A percentile compares a stretch with the other conserved stretches of the same genome.
Conservation (phyloP, 306 rosid genomes). For the Vigna hirtella region DNA sequence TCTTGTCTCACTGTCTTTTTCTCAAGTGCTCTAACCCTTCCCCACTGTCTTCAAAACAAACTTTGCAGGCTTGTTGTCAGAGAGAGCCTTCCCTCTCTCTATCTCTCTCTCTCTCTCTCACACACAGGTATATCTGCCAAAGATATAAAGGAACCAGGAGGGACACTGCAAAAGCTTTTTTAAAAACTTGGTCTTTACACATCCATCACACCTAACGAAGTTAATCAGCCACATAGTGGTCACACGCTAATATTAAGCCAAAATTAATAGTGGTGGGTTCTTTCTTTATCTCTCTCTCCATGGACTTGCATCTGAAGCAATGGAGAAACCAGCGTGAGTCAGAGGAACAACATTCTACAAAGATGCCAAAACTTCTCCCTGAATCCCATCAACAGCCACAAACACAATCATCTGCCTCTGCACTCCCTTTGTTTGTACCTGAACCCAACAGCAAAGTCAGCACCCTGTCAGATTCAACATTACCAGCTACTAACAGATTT, state of each 20-base stretch:
- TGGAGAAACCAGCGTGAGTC: conserved; percentile 92
- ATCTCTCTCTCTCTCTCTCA: neutral
- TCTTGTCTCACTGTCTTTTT: conserved; percentile 89
- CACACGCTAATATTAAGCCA: conserved; percentile 12
- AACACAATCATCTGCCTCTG: conserved; percentile 45
- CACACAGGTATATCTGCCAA: conserved; percentile 52
- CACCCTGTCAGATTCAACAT: conserved; percentile 64
- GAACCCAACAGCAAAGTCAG: conserved; percentile 64
- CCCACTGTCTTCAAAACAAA: conserved; percentile 66
- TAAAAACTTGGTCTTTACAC: conserved; percentile 56
- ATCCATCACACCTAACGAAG: conserved; percentile 43
- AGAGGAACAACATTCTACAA: conserved; percentile 78
- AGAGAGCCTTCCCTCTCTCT: neutral
- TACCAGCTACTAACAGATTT: conserved; percentile 53
- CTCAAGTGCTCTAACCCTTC: conserved; percentile 76
- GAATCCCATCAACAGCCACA: conserved; percentile 63
- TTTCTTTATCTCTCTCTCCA: conserved; percentile 53
- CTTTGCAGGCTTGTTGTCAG: conserved; percentile 88
- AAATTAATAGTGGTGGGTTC: neutral
- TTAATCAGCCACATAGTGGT: conserved; percentile 18
- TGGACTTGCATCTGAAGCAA: conserved; percentile 91
- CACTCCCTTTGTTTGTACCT: conserved; percentile 80
- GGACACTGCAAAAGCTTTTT: conserved; percentile 48
- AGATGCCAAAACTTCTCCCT: conserved; percentile 77
- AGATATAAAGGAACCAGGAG: conserved; percentile 55